These are phyloP conservation scores for Eimeria sp. DNA, from an alignment of 169 alveolate species.

Conservation along the genomic window DNA sequence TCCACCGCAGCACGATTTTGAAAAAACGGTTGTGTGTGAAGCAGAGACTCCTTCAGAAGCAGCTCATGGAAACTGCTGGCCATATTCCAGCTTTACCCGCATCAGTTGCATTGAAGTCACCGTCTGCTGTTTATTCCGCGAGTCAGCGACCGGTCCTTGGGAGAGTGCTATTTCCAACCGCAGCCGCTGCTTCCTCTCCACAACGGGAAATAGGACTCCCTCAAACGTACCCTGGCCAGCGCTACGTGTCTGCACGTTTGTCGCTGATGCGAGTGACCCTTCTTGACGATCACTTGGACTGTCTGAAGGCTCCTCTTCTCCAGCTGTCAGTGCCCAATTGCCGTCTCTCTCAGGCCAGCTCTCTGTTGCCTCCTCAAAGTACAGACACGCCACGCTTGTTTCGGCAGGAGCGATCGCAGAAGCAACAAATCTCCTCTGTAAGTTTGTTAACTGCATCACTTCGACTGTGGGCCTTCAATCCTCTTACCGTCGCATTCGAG, in stretches of 20 bases:
- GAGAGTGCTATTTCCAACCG: not conserved
- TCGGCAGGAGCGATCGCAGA: constrained; percentile 29
- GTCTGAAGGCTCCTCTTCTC: constrained; percentile 76
- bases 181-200: not conserved
- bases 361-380: constrained; percentile 21
- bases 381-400: not conserved
- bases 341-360: constrained; percentile 44
- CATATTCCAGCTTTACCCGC: not conserved
- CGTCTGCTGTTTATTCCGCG: not conserved
- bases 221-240: constrained; percentile 42
- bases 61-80: not conserved
- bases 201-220: not conserved
- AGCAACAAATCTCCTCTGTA: constrained; percentile 29
- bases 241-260: constrained; percentile 24
- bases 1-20: not conserved
- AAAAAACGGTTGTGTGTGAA: not conserved
- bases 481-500: constrained; percentile 80
- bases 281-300: constrained; percentile 64
- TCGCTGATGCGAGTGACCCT: constrained; percentile 70
- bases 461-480: constrained; percentile 75
- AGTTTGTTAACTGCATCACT: constrained; percentile 10
- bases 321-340: constrained; percentile 43
- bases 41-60: constrained; percentile 11
- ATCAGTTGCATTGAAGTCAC: not conserved
- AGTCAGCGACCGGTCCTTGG: not conserved